Evolutionary conservation across 306 rosid genomes (phyloP), one percentile per base, ranked within the genome.

Genomic region (Glycyrrhiza uralensis): DNA sequence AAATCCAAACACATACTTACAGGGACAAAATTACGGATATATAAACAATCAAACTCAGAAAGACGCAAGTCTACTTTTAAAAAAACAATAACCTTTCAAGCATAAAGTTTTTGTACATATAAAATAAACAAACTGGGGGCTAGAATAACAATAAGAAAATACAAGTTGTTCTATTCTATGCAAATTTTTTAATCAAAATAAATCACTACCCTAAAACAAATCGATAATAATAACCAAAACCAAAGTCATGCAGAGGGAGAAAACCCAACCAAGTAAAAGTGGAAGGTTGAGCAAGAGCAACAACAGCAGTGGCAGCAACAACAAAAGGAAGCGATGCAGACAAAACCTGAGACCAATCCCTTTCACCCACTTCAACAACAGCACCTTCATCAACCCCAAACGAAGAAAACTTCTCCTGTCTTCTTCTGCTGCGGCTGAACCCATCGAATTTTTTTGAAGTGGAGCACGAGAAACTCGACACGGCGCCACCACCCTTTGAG

Each of bases 251-350:
- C 13, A 17, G 2, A 20, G 10, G 0, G 22, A 47, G 22, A 17
- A 15, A 79, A 3, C 77, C 51, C 36, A 33, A 94, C 99, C 99
- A 94, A 72, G 92, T 89, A 69, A 87, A 94, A 41, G 99, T 91
- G n/a, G 95, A 85, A 69, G 99, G 99, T 75, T 87, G 88, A 74
- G 84, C 81, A 10, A 94, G 82, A 76, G 99, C 99, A 6, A 88
- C 91, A 79, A 91, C 71, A n/a, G 95, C 97, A 2, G 99, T 94
- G 26, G 81, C 91, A 45, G 88, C 95, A 42, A 94, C 99, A 60
- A 91, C 93, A 79, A 94, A 87, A 3, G 99, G 99, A 87, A 94
- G 99, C 85, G 88, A 79, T 47, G 92, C 94, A 6, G 99, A 91
- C 20, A 94, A 71, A 71, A 83, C 6, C 81, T 85, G 95, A 46